phyloP scores from a whole-genome alignment of 768 basidiomycete genomes.

The Rhizopogon vesiculosus region DNA sequence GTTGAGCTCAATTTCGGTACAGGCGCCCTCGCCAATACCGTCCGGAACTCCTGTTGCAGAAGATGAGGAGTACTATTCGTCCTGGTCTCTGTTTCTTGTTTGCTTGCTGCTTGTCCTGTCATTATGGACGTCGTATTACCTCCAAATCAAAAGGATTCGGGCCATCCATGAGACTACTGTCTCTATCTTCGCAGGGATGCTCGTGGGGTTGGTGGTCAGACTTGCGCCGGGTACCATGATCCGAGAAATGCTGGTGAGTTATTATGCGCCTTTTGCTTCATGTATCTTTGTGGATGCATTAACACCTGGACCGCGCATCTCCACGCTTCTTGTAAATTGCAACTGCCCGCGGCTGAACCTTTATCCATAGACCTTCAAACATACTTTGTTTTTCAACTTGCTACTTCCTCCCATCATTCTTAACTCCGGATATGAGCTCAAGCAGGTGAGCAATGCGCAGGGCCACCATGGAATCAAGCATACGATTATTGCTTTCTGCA shows the following conservation, averaged over 20 bases:
- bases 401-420: conserved; percentile 98
- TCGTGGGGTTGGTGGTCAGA: conserved; percentile 87
- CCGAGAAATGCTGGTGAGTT: conserved; percentile 92
- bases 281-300: neutral
- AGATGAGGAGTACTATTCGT: conserved; percentile 88
- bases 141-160: conserved; percentile 94
- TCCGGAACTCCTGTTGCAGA: conserved; percentile 44
- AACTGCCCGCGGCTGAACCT: neutral
- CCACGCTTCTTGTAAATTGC: neutral
- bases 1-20: conserved; percentile 29
- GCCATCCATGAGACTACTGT: conserved; percentile 95
- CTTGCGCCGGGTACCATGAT: conserved; percentile 92
- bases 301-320: neutral
- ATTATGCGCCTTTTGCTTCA: neutral
- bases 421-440: conserved; percentile 96
- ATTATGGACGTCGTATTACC: conserved; percentile 94
- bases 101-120: conserved; percentile 91
- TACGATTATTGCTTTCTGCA: conserved; percentile 25
- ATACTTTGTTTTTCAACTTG: conserved; percentile 96
- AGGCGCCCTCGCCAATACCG: conserved; percentile 18
- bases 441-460: conserved; percentile 57
- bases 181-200: conserved; percentile 94
- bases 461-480: neutral
- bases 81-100: conserved; percentile 92
- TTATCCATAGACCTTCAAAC: conserved; percentile 77